Evolutionary conservation across 2,329 filamentous ascomycete genomes (phyloP), one percentile per base, ranked within the genome.

Genomic region (Botrytis fabae): DNA sequence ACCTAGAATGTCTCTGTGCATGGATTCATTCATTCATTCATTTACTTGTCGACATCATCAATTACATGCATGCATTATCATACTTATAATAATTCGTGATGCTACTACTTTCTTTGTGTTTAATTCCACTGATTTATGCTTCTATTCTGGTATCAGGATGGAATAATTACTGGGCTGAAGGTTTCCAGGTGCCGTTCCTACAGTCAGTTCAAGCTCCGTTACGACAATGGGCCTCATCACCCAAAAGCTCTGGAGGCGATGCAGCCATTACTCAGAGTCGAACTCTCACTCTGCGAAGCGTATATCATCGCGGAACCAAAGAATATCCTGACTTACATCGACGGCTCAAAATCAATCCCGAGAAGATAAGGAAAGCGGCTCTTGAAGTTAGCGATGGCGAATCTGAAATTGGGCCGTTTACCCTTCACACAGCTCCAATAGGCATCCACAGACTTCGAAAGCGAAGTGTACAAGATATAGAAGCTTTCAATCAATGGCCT

Each of bases 251-350:
- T 25, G 40, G 40, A 40, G 54, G 35, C 16, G 20, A 16, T 60
- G 42, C 51, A 32, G 70, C 7, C 40, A 61, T 65, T 28, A 22
- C 51, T 48, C 28, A 40, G 63, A 72, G 48, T 70, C 65, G 57
- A 35, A 62, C 65, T n/a, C 65, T 73, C 57, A 70, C 71, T 32
- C 66, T 73, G 38, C 71, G 71, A 63, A 69, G 65, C 38, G 32
- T 73, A 28, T 63, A 73, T 62, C 71, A 73, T 63, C 71, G 59
- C 35, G 71, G 71, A 40, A 73, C 65, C 4, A 69, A 72, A 38
- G 12, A 63, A 38, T 63, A 73, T 35, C 71, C 71, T 10, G 57
- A 62, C 12, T 60, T 73, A 25, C 71, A 73, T 70, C 54, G 71
- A 62, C 71, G 71, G 14, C 65, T 73, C 6, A 38, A 44, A 62